Evolutionary conservation across 2,329 filamentous ascomycete species (phyloP).

Genomic region (Aspergillus novofumigatus): DNA sequence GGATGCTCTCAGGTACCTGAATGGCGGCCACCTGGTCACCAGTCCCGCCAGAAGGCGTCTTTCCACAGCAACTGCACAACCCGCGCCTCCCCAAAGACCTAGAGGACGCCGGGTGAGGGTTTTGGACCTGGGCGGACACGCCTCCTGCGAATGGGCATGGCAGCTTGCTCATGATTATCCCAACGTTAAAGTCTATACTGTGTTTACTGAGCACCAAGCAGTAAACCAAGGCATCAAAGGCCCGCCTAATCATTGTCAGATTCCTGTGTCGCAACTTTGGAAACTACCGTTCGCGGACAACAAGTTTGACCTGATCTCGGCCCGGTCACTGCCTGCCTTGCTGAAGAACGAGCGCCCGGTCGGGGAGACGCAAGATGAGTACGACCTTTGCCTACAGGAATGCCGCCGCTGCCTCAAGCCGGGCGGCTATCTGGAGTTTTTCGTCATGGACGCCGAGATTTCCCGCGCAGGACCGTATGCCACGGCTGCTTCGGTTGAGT

Average conservation of each 20-base stretch:
- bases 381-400: constrained; percentile 78
- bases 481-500: constrained; percentile 82
- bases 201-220: constrained; percentile 70
- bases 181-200: constrained; percentile 81
- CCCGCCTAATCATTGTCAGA: constrained; percentile 80
- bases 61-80: constrained; percentile 23
- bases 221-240: constrained; percentile 74
- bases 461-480: constrained; percentile 76
- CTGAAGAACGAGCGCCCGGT: constrained; percentile 65
- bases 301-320: constrained; percentile 88
- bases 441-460: constrained; percentile 83
- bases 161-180: constrained; percentile 82
- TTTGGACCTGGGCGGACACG: constrained; percentile 80
- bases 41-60: constrained; percentile 46
- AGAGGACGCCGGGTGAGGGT: constrained; percentile 57
- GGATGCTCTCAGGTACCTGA: constrained; percentile 57
- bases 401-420: constrained; percentile 90
- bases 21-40: constrained; percentile 57
- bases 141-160: constrained; percentile 93
- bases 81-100: constrained; percentile 19
- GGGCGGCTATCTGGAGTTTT: constrained; percentile 88
- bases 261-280: constrained; percentile 72
- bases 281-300: constrained; percentile 78
- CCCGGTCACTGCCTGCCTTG: constrained; percentile 77
- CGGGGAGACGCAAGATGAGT: constrained; percentile 73